phyloP scores from a whole-genome alignment of 2,329 filamentous ascomycete species.

The Ophiostoma australiae region DNA sequence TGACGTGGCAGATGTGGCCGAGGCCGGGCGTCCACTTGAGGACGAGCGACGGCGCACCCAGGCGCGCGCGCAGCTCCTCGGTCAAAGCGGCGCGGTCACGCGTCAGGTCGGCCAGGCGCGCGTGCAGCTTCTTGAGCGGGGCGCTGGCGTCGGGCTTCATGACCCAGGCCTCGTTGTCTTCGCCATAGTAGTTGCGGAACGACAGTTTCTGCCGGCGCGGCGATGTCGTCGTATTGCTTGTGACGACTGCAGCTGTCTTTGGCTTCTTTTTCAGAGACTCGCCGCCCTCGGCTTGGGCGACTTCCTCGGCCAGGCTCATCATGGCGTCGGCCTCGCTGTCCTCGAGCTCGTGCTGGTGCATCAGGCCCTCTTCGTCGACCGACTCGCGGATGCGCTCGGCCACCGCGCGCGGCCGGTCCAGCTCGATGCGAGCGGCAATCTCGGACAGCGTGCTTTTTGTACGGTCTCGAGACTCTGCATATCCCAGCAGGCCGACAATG shows the following conservation, averaged over 20 bases:
- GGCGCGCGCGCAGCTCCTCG: constrained; percentile 54
- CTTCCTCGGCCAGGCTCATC: constrained; percentile 66
- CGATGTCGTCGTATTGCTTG: not conserved
- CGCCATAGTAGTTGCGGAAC: constrained; percentile 54
- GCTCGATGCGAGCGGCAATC: constrained; percentile 55
- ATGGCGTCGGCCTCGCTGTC: constrained; percentile 67
- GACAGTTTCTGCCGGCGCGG: constrained; percentile 32
- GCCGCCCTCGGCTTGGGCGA: constrained; percentile 64
- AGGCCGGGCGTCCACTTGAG: constrained; percentile 82
- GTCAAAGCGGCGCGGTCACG: constrained; percentile 58
- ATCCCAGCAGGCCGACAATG: constrained; percentile 49
- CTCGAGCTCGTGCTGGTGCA: constrained; percentile 71
- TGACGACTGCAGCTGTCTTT: constrained; percentile 15
- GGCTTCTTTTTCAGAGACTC: constrained; percentile 31
- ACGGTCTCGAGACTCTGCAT: constrained; percentile 13
- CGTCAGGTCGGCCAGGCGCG: constrained; percentile 55
- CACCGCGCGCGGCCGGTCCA: constrained; percentile 63
- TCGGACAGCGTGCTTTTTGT: constrained; percentile 31
- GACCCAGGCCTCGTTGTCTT: constrained; percentile 57
- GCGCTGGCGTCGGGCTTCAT: constrained; percentile 66
- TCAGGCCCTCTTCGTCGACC: constrained; percentile 90
- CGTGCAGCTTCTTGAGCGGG: constrained; percentile 62
- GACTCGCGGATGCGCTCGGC: constrained; percentile 67
- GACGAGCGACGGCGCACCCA: constrained; percentile 61
- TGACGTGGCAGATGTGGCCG: constrained; percentile 87